Evolutionary conservation across 2,329 filamentous ascomycete genomes (phyloP).

Genomic region (Shiraia bambusicola): DNA sequence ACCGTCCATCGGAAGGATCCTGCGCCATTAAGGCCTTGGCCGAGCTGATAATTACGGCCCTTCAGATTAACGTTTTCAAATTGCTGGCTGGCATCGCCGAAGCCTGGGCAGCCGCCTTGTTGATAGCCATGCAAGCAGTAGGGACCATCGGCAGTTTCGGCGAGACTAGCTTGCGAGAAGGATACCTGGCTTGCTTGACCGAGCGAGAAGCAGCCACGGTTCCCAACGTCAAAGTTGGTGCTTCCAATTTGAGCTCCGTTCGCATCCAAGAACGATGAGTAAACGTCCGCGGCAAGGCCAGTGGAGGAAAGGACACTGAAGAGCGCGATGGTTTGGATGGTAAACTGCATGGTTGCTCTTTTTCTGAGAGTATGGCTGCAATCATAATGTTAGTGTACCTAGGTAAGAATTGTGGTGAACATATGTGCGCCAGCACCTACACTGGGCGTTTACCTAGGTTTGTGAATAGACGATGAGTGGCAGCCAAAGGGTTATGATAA

Average conservation of each 20-base stretch:
- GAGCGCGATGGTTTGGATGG: background rate
- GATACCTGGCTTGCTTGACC: background rate
- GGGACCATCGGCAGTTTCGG: background rate
- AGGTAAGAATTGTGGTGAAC: too few species aligned
- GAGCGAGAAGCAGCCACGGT: background rate
- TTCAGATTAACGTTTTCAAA: background rate
- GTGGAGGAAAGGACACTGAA: background rate
- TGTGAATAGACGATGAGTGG: too few species aligned
- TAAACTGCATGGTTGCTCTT: background rate
- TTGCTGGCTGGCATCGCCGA: background rate
- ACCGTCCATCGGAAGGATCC: background rate
- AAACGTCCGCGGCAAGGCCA: background rate
- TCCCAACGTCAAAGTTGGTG: constrained; percentile 1
- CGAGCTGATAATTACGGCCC: background rate
- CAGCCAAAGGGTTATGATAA: too few species aligned
- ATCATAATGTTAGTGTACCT: too few species aligned
- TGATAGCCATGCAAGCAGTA: background rate
- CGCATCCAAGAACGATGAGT: background rate
- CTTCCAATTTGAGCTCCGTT: constrained; percentile 1
- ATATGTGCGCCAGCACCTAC: too few species aligned
- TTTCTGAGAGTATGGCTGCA: too few species aligned
- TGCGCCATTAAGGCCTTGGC: background rate
- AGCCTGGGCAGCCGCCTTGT: background rate
- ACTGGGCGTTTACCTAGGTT: too few species aligned
- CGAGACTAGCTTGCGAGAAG: background rate